Evolutionary conservation across 179 eudicot species (phyloP), one percentile per base, ranked within the genome.

Genomic region (Spinacia oleracea): DNA sequence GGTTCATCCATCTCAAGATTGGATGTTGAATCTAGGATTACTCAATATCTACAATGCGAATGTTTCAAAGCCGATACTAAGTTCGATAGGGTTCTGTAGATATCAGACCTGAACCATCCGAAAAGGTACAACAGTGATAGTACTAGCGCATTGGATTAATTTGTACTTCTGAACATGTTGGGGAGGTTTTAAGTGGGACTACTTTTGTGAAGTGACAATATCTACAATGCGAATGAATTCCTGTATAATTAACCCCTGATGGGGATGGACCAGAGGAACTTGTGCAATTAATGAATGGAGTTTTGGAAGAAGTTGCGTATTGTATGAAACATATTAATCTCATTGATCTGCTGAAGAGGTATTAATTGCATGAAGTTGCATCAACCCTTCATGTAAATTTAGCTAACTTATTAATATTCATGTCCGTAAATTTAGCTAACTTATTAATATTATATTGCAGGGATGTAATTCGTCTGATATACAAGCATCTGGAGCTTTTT

Each of bases 301-400:
- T 89, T 35, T 72, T 94, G 40, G 98, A 94, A 73, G 99, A 94
- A 87, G 82, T 94, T 85, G 88, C 99, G 55, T 75, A 77, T 78
- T 98, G 98, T 77, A 80, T 90, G 89, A 89, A 84, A 87, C 84
- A 84, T 79, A 78, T 96, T 73, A 92, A 96, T 85, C 94, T 96
- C 69, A 89, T 96, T 64, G 93, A 96, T 87, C 93, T 96, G 72
- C 85, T 96, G 80, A 93, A 96, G 79, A 94, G 99, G 99, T 96
- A 78, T 42, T 78, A 31, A 58, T 67, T n/a, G n/a, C n/a, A n/a
- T n/a, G n/a, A n/a, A n/a, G n/a, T 71, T 48, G 34, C 72, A 69
- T 78, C 42, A 15, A 69, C 66, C 67, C 23, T 72, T 48, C 32
- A 62, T 84, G 72, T 16, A 78, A 62, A n/a, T n/a, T n/a, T n/a